phyloP scores from a whole-genome alignment of 768 basidiomycete genomes.

The Russula lepida region DNA sequence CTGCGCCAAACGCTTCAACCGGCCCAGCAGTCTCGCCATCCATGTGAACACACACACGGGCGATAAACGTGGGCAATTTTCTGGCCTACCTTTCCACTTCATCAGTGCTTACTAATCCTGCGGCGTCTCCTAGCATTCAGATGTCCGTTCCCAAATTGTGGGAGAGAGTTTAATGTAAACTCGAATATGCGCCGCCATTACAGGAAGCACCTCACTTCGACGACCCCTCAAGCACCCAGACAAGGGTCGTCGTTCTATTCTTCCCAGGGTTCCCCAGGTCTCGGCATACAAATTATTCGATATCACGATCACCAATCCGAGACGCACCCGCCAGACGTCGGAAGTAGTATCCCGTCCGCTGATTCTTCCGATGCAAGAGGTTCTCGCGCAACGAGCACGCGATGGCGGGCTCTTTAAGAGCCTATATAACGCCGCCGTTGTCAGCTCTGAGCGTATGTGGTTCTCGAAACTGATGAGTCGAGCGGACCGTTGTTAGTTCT shows the following conservation, averaged over 20 bases:
- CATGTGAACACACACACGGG: conserved; percentile 65
- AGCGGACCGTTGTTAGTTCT: conserved; percentile 19
- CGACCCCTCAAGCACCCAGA: conserved; percentile 10
- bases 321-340: background rate
- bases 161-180: conserved; percentile 73
- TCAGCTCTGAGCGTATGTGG: conserved; percentile 1
- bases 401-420: conserved; percentile 13
- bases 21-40: conserved; percentile 58
- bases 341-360: background rate
- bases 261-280: conserved; percentile 4
- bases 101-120: background rate
- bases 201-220: conserved; percentile 44
- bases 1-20: conserved; percentile 58
- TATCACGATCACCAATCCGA: conserved; percentile 16
- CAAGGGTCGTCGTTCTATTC: conserved; percentile 13
- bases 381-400: conserved; percentile 3
- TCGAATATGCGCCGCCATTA: conserved; percentile 80
- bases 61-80: conserved; percentile 45
- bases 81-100: background rate
- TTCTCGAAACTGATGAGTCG: conserved; percentile 14
- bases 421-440: background rate
- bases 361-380: conserved; percentile 8
- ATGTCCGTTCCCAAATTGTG: conserved; percentile 67
- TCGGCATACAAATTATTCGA: conserved; percentile 19
- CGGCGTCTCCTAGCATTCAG: conserved; percentile 46